These are phyloP conservation scores for Candida xyloterini DNA, from an alignment of 805 yeast genomes.

Conservation along the genomic window DNA sequence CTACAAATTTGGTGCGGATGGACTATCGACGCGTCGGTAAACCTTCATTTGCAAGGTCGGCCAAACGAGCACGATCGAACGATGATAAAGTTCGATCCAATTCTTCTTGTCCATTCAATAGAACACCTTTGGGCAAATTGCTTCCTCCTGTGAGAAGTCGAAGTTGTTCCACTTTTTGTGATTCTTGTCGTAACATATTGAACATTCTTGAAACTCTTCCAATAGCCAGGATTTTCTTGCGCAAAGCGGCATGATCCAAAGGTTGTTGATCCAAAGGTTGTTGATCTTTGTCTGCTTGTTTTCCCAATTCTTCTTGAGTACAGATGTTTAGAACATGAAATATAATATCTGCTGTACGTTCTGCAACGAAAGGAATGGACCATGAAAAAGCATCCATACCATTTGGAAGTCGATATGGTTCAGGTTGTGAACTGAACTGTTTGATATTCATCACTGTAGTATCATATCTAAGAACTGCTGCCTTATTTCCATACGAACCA, in stretches of 20 bases:
- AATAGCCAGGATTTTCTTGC: constrained; percentile 85
- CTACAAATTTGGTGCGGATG: background rate
- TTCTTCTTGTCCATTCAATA: constrained; percentile 80
- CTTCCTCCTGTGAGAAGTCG: constrained; percentile 68
- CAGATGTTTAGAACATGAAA: constrained; percentile 87
- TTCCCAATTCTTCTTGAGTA: constrained; percentile 87
- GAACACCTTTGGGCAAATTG: constrained; percentile 77
- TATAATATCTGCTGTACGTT: constrained; percentile 89
- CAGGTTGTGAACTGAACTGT: constrained; percentile 85
- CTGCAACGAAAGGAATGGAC: constrained; percentile 96
- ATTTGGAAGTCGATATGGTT: constrained; percentile 95
- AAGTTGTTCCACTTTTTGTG: constrained; percentile 79
- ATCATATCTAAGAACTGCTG: constrained; percentile 89
- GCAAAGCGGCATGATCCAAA: constrained; percentile 42
- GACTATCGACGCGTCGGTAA: constrained; percentile 30
- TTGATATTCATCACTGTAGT: constrained; percentile 90
- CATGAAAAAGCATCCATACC: constrained; percentile 97
- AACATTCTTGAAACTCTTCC: constrained; percentile 93
- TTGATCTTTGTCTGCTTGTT: constrained; percentile 49
- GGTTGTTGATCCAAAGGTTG: constrained; percentile 19
- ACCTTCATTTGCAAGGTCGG: constrained; percentile 81
- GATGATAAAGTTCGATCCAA: constrained; percentile 62
- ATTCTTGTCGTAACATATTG: constrained; percentile 80
- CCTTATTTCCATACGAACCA: constrained; percentile 88
- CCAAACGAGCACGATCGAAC: constrained; percentile 79